Conservation (phyloP, 2,329 filamentous ascomycete species). For the Epichloe brachyelytri region DNA sequence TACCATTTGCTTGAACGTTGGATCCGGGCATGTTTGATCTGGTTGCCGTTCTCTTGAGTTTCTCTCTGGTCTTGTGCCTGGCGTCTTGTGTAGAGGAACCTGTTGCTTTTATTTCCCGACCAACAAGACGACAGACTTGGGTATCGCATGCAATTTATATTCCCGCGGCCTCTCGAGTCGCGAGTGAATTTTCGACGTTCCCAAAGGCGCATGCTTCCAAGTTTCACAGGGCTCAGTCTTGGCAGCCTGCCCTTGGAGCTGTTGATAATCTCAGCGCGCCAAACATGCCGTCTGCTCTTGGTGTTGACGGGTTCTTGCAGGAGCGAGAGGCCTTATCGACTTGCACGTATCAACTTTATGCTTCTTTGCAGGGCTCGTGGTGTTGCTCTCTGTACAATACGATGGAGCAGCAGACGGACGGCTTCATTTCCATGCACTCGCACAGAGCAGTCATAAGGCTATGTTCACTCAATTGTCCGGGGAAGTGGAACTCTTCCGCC, state of each 20-base stretch:
- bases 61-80: not conserved
- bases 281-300: not conserved
- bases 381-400: not conserved
- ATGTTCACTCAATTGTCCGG: not conserved
- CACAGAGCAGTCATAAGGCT: not conserved
- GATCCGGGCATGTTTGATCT: not conserved
- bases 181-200: not conserved
- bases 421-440: not conserved
- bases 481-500: not conserved
- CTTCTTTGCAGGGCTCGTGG: not conserved
- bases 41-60: not conserved
- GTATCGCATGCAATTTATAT: not conserved
- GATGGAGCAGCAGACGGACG: not conserved
- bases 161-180: not conserved
- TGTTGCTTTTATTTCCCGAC: not conserved
- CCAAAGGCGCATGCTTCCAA: not conserved
- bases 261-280: not conserved
- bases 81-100: not conserved
- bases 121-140: not conserved
- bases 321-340: not conserved
- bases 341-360: not conserved
- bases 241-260: not conserved
- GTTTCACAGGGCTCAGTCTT: not conserved
- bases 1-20: not conserved
- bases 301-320: constrained; percentile 1